Evolutionary conservation across 2,329 filamentous ascomycete species (phyloP).

Genomic region (Sarocladium brachiariae): DNA sequence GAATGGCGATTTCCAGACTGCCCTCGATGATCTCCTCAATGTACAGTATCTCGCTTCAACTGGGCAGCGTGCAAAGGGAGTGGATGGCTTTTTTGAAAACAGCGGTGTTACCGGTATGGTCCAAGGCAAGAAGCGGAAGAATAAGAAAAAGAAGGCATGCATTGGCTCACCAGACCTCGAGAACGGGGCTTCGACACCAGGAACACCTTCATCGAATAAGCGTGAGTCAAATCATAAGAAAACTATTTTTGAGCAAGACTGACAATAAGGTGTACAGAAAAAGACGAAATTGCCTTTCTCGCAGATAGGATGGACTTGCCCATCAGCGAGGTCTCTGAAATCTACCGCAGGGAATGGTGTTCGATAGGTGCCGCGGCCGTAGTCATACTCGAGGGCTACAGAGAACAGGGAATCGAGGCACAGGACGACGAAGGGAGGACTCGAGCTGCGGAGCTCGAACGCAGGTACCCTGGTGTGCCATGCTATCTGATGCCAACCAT

Average conservation of each 20-base stretch:
- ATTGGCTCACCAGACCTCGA: conserved; percentile 13
- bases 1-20: conserved; percentile 57
- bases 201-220: conserved; percentile 15
- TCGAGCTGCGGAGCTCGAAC: conserved; percentile 25
- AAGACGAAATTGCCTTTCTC: conserved; percentile 36
- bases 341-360: conserved; percentile 31
- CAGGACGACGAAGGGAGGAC: conserved; percentile 23
- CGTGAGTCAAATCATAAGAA: conserved; percentile 16
- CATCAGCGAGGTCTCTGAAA: conserved; percentile 31
- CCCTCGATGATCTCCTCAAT: conserved; percentile 76
- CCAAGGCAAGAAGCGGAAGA: conserved; percentile 31
- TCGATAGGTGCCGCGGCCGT: conserved; percentile 34
- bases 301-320: conserved; percentile 36
- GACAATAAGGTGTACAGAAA: too few relatives aligned
- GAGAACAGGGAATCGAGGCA: conserved; percentile 28
- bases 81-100: conserved; percentile 68
- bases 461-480: conserved; percentile 36
- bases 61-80: conserved; percentile 57
- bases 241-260: neutral
- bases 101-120: conserved; percentile 15
- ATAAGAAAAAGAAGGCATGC: conserved; percentile 22
- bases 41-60: conserved; percentile 68
- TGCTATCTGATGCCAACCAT: conserved; percentile 34
- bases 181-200: neutral
- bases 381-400: conserved; percentile 36